Base-by-base conservation (phyloP, 106 monocot species). In the Phalaenopsis aphrodite region DNA sequence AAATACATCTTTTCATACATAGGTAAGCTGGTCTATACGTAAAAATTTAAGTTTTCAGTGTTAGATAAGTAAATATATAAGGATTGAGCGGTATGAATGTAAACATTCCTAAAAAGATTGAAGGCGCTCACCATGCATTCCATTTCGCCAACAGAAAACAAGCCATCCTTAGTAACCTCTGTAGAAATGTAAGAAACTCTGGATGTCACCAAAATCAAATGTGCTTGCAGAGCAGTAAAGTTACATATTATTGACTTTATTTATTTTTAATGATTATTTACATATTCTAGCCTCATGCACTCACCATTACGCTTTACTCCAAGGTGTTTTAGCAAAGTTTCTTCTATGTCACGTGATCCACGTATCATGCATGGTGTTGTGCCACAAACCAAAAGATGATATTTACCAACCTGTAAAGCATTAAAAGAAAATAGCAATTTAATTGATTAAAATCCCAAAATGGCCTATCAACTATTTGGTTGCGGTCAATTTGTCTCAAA, bases 341-440 rank as follows among this genome's bases (percentile, higher is more conserved):
- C 94, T 84, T 98, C 94, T 61, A 98, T 94, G 48, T 91, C 92
- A 79, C 94, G 89, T 77, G 97, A 98, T 48, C 97, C 94, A 84
- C 94, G 92, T 76, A 98, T 92, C 97, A 98, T 98, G 79, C 97
- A 98, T 76, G 97, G 97, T 79, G 94, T 94, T 72, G 97, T 98
- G 43, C 97, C 97, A 84, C 97, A 98, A 19, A 98, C 97, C 78
- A 94, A 78, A 42, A 98, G 87, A 83, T 98, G 97, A 81, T 98
- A 98, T 72, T 94, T 94, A 61, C 97, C 97, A 74, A 98, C 97
- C 97, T 98, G 81, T 47, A 84, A 1, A 79, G 55, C 6, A 77
- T 52, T 5, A 46, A 77, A 30, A 78, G 43, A 36, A 46, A 68
- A 61, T 19, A 55, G 39, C 18, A 79, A 61, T 52, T 12, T 61